A percentile compares a stretch with the other conserved stretches of the same genome.
These are phyloP conservation scores for Chlamydomonas incerta DNA, from an alignment of 139 green algal genomes.

Conservation along the genomic window DNA sequence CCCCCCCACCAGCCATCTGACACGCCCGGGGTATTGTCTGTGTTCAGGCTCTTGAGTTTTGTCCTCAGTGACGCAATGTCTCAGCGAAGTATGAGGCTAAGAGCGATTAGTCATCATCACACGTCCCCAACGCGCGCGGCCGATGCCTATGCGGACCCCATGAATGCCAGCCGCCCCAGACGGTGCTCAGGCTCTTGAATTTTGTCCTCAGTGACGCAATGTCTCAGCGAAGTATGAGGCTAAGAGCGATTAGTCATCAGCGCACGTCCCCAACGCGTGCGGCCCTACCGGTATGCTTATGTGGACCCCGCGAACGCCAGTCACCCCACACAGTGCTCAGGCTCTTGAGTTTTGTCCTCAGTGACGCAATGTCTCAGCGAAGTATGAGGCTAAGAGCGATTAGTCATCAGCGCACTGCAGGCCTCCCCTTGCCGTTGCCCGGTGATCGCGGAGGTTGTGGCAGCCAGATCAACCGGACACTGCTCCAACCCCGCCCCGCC, in stretches of 20 bases:
- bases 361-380: slow-evolving; percentile 22
- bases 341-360: background rate
- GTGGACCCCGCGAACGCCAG: no score
- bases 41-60: background rate
- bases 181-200: background rate
- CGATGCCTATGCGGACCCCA: no score
- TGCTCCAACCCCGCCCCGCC: no score
- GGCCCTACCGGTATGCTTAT: no score
- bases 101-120: slow-evolving; percentile 7
- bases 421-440: no score
- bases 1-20: no score
- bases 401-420: slow-evolving; percentile 1
- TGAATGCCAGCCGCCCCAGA: no score
- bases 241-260: slow-evolving; percentile 22
- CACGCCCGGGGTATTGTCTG: no score
- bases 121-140: background rate
- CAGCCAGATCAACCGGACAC: no score
- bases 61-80: background rate
- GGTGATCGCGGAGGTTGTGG: no score
- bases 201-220: background rate
- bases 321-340: background rate
- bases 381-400: slow-evolving; percentile 41
- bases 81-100: slow-evolving; percentile 50
- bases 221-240: slow-evolving; percentile 49
- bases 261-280: no score